A percentile compares a stretch with the other conserved stretches of the same genome.
Evolutionary conservation across 139 green algal genomes (phyloP).

Genomic region (Coelastrella sp.): DNA sequence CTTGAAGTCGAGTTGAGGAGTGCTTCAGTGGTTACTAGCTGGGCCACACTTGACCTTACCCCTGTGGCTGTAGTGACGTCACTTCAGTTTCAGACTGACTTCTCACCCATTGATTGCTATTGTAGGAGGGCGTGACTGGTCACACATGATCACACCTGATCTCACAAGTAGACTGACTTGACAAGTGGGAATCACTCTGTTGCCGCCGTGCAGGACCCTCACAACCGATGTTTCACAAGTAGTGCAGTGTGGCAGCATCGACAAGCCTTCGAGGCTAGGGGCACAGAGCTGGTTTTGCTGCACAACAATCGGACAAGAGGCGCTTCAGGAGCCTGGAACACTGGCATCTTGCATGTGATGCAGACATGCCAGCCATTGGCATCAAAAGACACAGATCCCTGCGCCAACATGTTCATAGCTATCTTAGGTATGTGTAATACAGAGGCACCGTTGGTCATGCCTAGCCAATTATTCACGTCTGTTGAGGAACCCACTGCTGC

Average conservation of each 20-base stretch:
- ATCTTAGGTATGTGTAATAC: slow-evolving; percentile 25
- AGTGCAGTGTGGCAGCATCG: slow-evolving; percentile 23
- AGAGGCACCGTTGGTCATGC: not conserved
- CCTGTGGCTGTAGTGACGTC: no score
- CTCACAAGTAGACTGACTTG: no score
- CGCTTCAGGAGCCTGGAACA: slow-evolving; percentile 47
- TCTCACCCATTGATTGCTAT: no score
- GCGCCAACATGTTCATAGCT: slow-evolving; percentile 7
- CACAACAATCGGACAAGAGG: slow-evolving; percentile 16
- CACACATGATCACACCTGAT: no score
- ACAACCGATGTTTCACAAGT: not conserved
- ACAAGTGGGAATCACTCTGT: no score
- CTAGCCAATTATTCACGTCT: no score
- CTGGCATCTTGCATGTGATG: not conserved
- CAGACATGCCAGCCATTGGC: not conserved
- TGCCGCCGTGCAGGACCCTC: not conserved
- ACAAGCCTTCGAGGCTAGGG: not conserved
- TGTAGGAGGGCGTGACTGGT: no score
- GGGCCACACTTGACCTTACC: no score
- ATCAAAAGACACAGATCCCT: not conserved
- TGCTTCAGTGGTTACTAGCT: no score
- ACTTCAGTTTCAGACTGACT: no score
- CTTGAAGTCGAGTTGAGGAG: no score
- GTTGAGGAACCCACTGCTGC: no score
- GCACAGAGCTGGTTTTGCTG: not conserved